These are phyloP conservation scores for Populus davidiana DNA, from an alignment of 345 rosid species.

Conservation along the genomic window DNA sequence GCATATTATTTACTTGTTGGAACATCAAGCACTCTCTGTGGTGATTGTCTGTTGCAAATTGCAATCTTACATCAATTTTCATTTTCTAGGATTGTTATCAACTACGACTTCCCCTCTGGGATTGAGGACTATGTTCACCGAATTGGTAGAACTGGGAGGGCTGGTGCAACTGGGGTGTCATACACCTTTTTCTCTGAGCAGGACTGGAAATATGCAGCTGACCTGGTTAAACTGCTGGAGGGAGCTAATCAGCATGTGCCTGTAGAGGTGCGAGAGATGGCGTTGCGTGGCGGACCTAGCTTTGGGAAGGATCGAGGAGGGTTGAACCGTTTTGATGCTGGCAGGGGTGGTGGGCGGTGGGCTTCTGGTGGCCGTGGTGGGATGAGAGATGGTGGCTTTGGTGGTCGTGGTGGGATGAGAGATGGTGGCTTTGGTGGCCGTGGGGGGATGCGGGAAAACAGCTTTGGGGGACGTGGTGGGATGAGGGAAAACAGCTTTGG, in stretches of 20 bases:
- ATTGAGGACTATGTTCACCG: constrained; percentile 98
- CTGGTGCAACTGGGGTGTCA: constrained; percentile 93
- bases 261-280: constrained; percentile 77
- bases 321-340: constrained; percentile 64
- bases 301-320: constrained; percentile 68
- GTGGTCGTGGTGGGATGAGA: constrained; percentile 61
- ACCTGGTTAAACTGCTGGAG: constrained; percentile 80
- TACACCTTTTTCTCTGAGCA: constrained; percentile 93
- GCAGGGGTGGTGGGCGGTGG: constrained; percentile 22
- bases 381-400: constrained; percentile 25
- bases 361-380: constrained; percentile 28
- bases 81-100: constrained; percentile 76
- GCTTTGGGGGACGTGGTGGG: constrained; percentile 29
- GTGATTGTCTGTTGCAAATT: background rate
- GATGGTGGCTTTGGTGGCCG: constrained; percentile 55
- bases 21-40: too few relatives aligned
- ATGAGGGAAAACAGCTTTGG: constrained; percentile 36
- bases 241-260: constrained; percentile 94
- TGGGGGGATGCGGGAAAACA: constrained; percentile 16
- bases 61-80: background rate
- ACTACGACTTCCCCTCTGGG: constrained; percentile 90
- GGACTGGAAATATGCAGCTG: constrained; percentile 82
- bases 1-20: too few relatives aligned
- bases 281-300: constrained; percentile 69
- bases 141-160: constrained; percentile 97